Conservation (phyloP, 2,329 filamentous ascomycete genomes). For the Leptoxyphium fumago region DNA sequence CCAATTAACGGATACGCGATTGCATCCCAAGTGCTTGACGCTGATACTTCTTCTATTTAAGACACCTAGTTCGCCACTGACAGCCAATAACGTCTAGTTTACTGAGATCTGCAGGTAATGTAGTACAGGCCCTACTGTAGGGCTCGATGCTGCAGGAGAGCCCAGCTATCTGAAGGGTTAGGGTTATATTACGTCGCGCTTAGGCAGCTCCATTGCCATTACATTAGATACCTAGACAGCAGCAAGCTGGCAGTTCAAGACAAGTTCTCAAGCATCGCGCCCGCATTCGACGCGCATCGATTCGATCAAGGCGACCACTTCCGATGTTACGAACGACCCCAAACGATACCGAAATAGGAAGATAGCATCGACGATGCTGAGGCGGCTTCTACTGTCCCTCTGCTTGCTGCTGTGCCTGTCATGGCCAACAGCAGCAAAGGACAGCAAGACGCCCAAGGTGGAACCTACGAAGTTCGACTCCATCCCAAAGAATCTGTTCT, state of each 20-base stretch:
- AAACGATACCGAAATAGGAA: background rate
- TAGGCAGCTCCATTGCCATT: too few species aligned
- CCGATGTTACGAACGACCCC: background rate
- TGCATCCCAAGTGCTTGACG: too few species aligned
- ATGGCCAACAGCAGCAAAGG: background rate
- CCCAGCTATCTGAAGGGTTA: too few species aligned
- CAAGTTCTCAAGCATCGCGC: background rate
- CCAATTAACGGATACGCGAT: too few species aligned
- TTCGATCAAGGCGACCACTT: background rate
- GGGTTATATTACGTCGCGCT: too few species aligned
- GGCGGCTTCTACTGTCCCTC: background rate
- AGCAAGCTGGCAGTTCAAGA: background rate
- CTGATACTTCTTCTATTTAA: too few species aligned
- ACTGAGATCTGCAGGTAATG: too few species aligned
- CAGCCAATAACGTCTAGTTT: too few species aligned
- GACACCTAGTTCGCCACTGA: too few species aligned
- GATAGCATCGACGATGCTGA: background rate
- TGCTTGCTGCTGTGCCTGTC: background rate
- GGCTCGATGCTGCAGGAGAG: too few species aligned
- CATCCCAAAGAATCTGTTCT: slow-evolving; percentile 57
- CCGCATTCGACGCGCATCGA: background rate
- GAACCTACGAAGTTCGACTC: slow-evolving; percentile 50
- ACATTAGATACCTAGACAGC: background rate
- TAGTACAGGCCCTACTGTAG: too few species aligned
- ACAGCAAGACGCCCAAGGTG: slow-evolving; percentile 22